These are phyloP conservation scores for Mycena leptocephala DNA, from an alignment of 768 basidiomycete genomes.

Conservation along the genomic window DNA sequence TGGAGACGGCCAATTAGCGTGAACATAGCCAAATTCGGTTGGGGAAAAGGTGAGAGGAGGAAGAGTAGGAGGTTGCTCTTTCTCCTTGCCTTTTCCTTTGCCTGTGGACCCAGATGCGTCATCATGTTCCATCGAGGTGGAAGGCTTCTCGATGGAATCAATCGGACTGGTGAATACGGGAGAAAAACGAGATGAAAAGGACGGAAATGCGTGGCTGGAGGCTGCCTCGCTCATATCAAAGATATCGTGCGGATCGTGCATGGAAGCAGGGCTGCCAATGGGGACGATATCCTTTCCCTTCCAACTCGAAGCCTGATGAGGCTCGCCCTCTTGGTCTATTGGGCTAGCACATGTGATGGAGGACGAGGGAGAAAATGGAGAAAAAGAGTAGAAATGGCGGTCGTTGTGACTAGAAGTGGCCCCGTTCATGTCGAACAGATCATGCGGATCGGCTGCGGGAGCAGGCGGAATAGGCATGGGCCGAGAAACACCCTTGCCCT, in stretches of 20 bases:
- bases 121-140: slow-evolving; percentile 29
- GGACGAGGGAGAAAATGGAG: slow-evolving; percentile 40
- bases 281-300: slow-evolving; percentile 20
- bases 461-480: slow-evolving; percentile 66
- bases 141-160: slow-evolving; percentile 35
- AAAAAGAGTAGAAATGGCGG: slow-evolving; percentile 40
- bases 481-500: slow-evolving; percentile 72
- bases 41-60: slow-evolving; percentile 78
- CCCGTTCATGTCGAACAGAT: slow-evolving; percentile 55
- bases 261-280: slow-evolving; percentile 17
- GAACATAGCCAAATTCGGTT: slow-evolving; percentile 63
- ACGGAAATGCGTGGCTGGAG: slow-evolving; percentile 25
- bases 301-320: slow-evolving; percentile 20
- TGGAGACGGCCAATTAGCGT: slow-evolving; percentile 57
- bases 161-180: slow-evolving; percentile 25
- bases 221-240: slow-evolving; percentile 23
- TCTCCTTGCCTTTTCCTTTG: slow-evolving; percentile 76
- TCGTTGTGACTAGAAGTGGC: slow-evolving; percentile 42
- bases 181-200: slow-evolving; percentile 36
- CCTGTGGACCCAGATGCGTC: slow-evolving; percentile 33
- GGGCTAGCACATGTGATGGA: slow-evolving; percentile 9
- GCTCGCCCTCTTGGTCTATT: background rate
- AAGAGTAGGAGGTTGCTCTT: slow-evolving; percentile 69
- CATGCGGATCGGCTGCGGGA: slow-evolving; percentile 52
- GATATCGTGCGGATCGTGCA: slow-evolving; percentile 29